These are phyloP conservation scores for Nitzschia sp. DNA, from an alignment of 108 stramenopile species.

Conservation along the genomic window DNA sequence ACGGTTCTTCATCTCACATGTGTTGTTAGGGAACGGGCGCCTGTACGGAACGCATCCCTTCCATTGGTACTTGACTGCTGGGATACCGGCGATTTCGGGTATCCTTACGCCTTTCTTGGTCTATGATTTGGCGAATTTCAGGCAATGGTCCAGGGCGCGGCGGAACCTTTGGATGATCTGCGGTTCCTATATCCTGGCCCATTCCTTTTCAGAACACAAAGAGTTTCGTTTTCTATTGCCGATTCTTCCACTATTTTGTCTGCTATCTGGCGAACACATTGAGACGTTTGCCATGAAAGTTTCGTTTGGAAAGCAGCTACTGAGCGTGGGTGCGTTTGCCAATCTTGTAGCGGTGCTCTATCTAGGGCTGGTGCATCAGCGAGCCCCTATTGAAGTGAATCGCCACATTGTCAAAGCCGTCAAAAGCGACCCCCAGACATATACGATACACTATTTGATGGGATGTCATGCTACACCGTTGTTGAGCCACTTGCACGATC, in stretches of 20 bases:
- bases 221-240: constrained; percentile 95
- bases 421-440: constrained; percentile 11
- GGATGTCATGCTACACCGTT: constrained; percentile 86
- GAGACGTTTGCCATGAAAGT: neutral
- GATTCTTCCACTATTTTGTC: constrained; percentile 81
- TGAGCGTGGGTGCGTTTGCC: constrained; percentile 16
- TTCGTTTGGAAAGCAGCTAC: neutral
- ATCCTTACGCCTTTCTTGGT: constrained; percentile 62
- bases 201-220: constrained; percentile 92
- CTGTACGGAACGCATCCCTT: constrained; percentile 87
- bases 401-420: constrained; percentile 50
- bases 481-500: constrained; percentile 75
- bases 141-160: constrained; percentile 13
- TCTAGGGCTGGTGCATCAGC: constrained; percentile 72
- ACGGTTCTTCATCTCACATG: too few species aligned
- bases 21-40: constrained; percentile 62
- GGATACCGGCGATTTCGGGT: constrained; percentile 77
- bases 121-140: constrained; percentile 26
- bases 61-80: constrained; percentile 83
- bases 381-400: constrained; percentile 71
- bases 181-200: constrained; percentile 53
- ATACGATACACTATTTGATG: constrained; percentile 71
- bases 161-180: constrained; percentile 56
- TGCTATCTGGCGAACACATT: constrained; percentile 61
- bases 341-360: constrained; percentile 57